Percentiles rank a stretch among this genome's conserved stretches.
Conservation (phyloP, 2,329 filamentous ascomycete genomes). For the Metarhizium anisopliae region DNA sequence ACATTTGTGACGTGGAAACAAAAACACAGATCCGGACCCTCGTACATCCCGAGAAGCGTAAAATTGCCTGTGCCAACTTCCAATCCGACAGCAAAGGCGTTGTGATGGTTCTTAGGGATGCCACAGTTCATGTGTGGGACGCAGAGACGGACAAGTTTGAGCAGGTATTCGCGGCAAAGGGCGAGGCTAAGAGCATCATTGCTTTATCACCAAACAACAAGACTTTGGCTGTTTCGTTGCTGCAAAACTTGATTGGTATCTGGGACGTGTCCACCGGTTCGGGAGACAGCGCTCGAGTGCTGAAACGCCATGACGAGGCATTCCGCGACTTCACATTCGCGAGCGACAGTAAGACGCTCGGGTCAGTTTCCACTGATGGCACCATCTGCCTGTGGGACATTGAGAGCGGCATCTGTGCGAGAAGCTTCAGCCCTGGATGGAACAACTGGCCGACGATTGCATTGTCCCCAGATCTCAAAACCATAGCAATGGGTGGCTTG, state of each 20-base stretch:
- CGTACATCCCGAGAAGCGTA: constrained; percentile 4
- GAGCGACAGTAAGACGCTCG: constrained; percentile 7
- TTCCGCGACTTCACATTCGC: constrained; percentile 9
- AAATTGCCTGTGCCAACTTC: constrained; percentile 8
- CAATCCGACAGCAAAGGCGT: constrained; percentile 5
- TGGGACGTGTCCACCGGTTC: constrained; percentile 8
- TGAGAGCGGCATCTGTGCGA: constrained; percentile 6
- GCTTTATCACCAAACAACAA: constrained; percentile 8
- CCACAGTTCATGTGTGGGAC: constrained; percentile 7
- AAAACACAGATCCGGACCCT: constrained; percentile 1
- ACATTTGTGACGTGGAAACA: constrained; percentile 7
- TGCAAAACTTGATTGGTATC: constrained; percentile 8
- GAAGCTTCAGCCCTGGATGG: constrained; percentile 9
- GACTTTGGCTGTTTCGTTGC: constrained; percentile 7
- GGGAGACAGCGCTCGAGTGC: constrained; percentile 7
- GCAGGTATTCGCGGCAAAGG: constrained; percentile 8
- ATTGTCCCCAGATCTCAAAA: constrained; percentile 8
- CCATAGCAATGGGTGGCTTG: constrained; percentile 8
- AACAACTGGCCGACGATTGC: constrained; percentile 10
- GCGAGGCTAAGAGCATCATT: constrained; percentile 8
- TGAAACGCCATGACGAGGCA: constrained; percentile 7
- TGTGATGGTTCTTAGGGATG: constrained; percentile 6
- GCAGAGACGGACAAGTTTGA: constrained; percentile 1
- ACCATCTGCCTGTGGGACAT: constrained; percentile 9
- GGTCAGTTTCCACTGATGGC: constrained; percentile 7